Evolutionary conservation across 345 rosid species (phyloP).

Genomic region (Bruguiera gymnorhiza): DNA sequence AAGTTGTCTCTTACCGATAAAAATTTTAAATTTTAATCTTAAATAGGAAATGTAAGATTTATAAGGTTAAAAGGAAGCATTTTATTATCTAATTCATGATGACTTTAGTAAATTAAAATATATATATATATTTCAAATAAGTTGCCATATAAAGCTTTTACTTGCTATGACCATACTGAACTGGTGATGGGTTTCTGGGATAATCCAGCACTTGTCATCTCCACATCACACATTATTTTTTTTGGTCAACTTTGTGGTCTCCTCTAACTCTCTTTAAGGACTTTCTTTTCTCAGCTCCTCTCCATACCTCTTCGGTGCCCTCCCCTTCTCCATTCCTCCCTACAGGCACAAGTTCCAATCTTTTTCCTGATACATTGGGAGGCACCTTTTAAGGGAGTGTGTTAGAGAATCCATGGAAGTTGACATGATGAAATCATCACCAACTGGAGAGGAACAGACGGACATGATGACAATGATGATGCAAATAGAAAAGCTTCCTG

Average conservation of each 20-base stretch:
- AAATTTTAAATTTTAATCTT: too few species aligned
- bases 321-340: slow-evolving; percentile 1
- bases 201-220: slow-evolving; percentile 13
- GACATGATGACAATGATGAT: slow-evolving; percentile 60
- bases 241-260: too few species aligned
- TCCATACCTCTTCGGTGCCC: slow-evolving; percentile 1
- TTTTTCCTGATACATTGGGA: slow-evolving; percentile 15
- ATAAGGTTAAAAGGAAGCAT: too few species aligned
- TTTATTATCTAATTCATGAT: too few species aligned
- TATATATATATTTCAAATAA: slow-evolving; percentile 31
- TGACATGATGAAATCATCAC: slow-evolving; percentile 41
- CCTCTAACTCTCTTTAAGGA: neutral
- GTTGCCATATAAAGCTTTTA: slow-evolving; percentile 43
- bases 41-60: too few species aligned
- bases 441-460: slow-evolving; percentile 28
- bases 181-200: slow-evolving; percentile 32
- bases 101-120: too few species aligned
- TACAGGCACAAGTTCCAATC: neutral
- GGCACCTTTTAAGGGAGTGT: neutral
- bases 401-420: slow-evolving; percentile 33
- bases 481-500: slow-evolving; percentile 68
- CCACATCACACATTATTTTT: neutral
- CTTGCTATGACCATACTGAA: slow-evolving; percentile 28
- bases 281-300: slow-evolving; percentile 8
- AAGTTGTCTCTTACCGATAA: slow-evolving; percentile 20